These are phyloP conservation scores for Pelargonium cotyledonis DNA, from an alignment of 441 rosid genomes.

Conservation along the genomic window DNA sequence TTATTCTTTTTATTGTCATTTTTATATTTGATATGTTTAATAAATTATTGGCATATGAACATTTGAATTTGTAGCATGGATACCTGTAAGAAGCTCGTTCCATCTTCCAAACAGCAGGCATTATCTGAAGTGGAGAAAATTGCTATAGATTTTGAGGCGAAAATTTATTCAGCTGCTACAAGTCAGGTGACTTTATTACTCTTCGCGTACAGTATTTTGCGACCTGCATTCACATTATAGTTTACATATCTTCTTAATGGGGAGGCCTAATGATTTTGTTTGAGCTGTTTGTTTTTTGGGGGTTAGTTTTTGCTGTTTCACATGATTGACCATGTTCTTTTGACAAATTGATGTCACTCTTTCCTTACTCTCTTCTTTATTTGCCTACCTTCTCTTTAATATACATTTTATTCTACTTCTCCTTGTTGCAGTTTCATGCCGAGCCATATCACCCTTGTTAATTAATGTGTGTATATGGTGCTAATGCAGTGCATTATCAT, in stretches of 20 bases:
- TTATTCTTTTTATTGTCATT: neutral
- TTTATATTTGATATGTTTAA: neutral
- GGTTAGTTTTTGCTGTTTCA: neutral
- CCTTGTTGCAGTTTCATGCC: neutral
- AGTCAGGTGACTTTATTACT: neutral
- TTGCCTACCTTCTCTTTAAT: neutral
- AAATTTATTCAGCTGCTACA: neutral
- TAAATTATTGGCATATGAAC: neutral
- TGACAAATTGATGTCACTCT: neutral
- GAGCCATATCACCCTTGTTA: neutral
- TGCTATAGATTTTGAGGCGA: constrained; percentile 1
- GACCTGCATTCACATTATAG: neutral
- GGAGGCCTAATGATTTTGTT: neutral
- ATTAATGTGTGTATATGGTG: neutral
- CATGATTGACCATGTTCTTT: neutral
- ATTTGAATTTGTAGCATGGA: neutral
- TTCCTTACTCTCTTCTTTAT: neutral
- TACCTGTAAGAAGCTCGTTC: neutral
- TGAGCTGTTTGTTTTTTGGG: neutral
- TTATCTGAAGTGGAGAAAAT: neutral
- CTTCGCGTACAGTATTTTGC: neutral
- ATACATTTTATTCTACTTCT: neutral
- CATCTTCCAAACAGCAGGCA: neutral
- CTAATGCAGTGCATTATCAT: neutral
- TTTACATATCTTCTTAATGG: neutral